Conservation (phyloP, 495 filamentous ascomycete genomes). For the Aspergillus bridgeri region DNA sequence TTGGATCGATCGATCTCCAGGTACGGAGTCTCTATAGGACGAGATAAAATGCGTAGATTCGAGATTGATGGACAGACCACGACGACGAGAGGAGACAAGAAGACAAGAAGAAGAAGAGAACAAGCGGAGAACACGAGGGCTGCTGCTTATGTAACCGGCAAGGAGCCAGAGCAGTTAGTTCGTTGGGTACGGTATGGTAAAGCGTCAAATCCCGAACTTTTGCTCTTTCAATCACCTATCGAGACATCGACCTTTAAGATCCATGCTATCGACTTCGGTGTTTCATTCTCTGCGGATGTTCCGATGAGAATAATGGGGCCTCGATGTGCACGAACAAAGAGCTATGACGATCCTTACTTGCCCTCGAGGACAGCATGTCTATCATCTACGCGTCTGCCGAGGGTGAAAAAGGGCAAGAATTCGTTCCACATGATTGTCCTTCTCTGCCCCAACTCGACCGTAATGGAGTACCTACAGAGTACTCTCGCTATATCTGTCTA, state of each 20-base stretch:
- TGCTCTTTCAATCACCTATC: too few species aligned
- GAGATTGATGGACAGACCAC: too few species aligned
- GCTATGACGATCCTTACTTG: not conserved
- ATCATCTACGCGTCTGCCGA: not conserved
- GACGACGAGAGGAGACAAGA: too few species aligned
- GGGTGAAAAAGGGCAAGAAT: not conserved
- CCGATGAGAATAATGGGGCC: not conserved
- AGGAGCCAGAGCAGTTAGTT: too few species aligned
- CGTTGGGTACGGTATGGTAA: not conserved
- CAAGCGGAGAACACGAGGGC: not conserved
- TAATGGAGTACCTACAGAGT: too few species aligned
- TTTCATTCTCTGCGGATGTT: conserved; percentile 11
- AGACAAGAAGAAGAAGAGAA: too few species aligned
- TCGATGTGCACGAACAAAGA: not conserved
- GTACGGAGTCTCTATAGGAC: too few species aligned
- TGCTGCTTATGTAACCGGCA: not conserved
- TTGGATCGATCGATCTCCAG: not conserved
- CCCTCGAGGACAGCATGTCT: not conserved
- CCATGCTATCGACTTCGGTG: conserved; percentile 5
- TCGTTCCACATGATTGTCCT: too few species aligned
- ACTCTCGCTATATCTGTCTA: too few species aligned
- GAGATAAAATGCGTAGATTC: too few species aligned
- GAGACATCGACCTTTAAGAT: conserved; percentile 9
- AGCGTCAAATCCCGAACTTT: not conserved
- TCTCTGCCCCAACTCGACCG: too few species aligned